Evolutionary conservation across 129 eudicot species (phyloP).

Genomic region (Lactuca saligna): DNA sequence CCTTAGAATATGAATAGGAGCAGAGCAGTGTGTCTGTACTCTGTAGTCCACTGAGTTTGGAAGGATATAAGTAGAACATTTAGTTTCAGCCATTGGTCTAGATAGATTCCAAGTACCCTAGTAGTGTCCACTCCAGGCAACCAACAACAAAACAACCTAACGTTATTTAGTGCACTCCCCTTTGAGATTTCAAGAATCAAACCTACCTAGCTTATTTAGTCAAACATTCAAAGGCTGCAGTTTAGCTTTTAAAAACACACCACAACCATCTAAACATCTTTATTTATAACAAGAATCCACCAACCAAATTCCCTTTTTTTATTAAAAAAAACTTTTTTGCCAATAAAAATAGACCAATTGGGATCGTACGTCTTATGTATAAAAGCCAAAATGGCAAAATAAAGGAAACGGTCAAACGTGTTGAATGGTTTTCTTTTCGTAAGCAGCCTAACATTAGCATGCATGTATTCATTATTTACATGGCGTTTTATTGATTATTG

Average conservation of each 20-base stretch:
- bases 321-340: neutral
- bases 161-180: neutral
- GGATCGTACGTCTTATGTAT: too few relatives aligned
- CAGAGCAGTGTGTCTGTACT: neutral
- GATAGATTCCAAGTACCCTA: conserved; percentile 17
- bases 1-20: too few relatives aligned
- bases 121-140: too few relatives aligned
- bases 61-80: conserved; percentile 6
- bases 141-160: neutral
- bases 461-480: too few relatives aligned
- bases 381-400: too few relatives aligned
- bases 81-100: conserved; percentile 16
- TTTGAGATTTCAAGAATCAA: conserved; percentile 3
- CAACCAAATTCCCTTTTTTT: neutral
- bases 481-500: too few relatives aligned
- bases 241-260: too few relatives aligned
- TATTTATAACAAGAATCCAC: neutral
- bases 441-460: too few relatives aligned
- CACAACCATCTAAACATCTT: neutral
- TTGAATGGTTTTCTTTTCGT: too few relatives aligned
- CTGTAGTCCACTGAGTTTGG: conserved; percentile 11
- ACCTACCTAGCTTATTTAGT: neutral
- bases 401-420: too few relatives aligned
- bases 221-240: neutral
- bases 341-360: neutral